Evolutionary conservation across 805 yeast genomes (phyloP), one percentile per base, ranked within the genome.

Genomic region (Groenewaldozyma salmanticensis): DNA sequence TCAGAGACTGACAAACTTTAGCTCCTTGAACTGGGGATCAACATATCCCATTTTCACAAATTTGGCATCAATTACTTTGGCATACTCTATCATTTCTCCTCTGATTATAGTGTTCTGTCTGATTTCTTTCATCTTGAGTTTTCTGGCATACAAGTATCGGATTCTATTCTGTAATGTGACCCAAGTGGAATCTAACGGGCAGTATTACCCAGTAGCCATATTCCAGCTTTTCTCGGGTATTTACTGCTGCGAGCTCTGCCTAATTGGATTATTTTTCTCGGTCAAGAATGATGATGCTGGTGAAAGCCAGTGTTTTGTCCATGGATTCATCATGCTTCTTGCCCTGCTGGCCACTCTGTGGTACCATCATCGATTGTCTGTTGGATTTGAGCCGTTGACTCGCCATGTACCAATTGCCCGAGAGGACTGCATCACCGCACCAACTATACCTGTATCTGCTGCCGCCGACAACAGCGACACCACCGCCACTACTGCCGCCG

Each of bases 31-130:
- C 44, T 86, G 94, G 94, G 95, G 96, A 0, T 69, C 86, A 0
- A 59, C 74, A 0, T 88, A 80, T 54, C 85, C 96, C 0, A 71
- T 78, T 0, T 79, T 79, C 47, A 77, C 95, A 0, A 80, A 84
- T 2, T 68, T 83, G 51, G 88, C 80, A 0, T 76, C 85, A 4
- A 83, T 87, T 44, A 86, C 90, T 0, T 60, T 87, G 27, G 79
- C 84, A 1, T 87, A 85, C 53, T 74, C 86, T 3, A 72, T 86
- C 3, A 74, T 88, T 5, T 78, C 94, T 0, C 96, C 96, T 0
- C 49, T 84, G 41, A 81, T 87, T 9, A 65, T 82, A 6, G 59
- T 82, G 0, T 75, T 81, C 50, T 67, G 78, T 31, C 54, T 69
- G 11, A 53, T 82, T 17, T 69, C 84, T 1, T 77, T 83, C 51